Conservation (phyloP, 768 basidiomycete species). For the Boletus rufocinnamomeus region DNA sequence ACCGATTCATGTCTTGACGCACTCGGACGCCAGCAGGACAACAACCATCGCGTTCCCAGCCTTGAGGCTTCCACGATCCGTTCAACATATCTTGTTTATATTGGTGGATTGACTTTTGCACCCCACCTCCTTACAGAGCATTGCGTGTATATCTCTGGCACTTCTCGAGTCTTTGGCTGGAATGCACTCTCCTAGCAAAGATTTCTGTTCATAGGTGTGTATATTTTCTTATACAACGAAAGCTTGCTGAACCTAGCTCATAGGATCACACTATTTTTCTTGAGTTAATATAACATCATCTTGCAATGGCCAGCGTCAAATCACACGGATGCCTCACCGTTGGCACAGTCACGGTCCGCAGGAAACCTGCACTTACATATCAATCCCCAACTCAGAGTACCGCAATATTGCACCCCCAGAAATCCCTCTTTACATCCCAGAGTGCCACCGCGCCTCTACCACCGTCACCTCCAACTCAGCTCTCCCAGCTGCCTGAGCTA, state of each 20-base stretch:
- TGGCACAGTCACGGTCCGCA: conserved; percentile 38
- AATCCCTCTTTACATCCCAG: conserved; percentile 17
- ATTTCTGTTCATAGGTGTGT: conserved; percentile 27
- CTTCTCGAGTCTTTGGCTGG: conserved; percentile 18
- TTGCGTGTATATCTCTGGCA: conserved; percentile 18
- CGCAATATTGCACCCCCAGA: conserved; percentile 26
- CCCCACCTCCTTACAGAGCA: conserved; percentile 5
- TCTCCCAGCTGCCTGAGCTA: conserved; percentile 14
- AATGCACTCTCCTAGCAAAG: conserved; percentile 22
- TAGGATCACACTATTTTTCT: conserved; percentile 16
- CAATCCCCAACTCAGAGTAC: conserved; percentile 52
- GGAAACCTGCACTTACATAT: conserved; percentile 61
- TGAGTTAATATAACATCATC: conserved; percentile 10
- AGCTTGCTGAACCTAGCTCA: conserved; percentile 2
- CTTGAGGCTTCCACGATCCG: conserved; percentile 12
- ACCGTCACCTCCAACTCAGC: conserved; percentile 15
- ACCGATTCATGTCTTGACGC: conserved; percentile 28
- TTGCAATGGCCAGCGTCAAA: conserved; percentile 29
- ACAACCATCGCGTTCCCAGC: conserved; percentile 9
- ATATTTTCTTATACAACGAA: not conserved
- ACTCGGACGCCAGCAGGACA: conserved; percentile 12
- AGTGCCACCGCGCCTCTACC: conserved; percentile 19
- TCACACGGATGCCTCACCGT: conserved; percentile 11
- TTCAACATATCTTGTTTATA: conserved; percentile 29
- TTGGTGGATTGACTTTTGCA: conserved; percentile 14